Evolutionary conservation across 768 basidiomycete genomes (phyloP).

Genomic region (Lentinula detonsa): DNA sequence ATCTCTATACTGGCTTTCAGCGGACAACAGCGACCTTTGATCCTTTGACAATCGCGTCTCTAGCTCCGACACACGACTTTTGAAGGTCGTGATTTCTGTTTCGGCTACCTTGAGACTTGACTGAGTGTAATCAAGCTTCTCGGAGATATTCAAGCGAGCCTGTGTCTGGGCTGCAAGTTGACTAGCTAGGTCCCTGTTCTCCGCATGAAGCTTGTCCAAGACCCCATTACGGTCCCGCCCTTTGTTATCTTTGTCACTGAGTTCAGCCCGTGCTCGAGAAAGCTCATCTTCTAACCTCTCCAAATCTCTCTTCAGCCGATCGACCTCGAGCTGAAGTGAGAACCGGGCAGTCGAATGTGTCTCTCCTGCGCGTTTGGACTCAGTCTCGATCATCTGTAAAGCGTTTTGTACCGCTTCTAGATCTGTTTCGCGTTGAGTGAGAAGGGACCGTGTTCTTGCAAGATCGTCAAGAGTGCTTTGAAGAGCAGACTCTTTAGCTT

Average conservation of each 20-base stretch:
- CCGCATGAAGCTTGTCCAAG: slow-evolving; percentile 71
- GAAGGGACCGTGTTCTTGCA: slow-evolving; percentile 52
- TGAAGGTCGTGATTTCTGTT: slow-evolving; percentile 53
- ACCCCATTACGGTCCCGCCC: slow-evolving; percentile 64
- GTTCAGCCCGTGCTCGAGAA: slow-evolving; percentile 59
- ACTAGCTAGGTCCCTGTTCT: slow-evolving; percentile 73
- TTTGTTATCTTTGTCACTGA: slow-evolving; percentile 60
- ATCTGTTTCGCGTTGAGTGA: slow-evolving; percentile 72
- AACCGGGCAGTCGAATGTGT: slow-evolving; percentile 77
- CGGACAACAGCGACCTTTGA: slow-evolving; percentile 60
- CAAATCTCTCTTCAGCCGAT: slow-evolving; percentile 79
- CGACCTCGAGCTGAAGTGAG: slow-evolving; percentile 86
- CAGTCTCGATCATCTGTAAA: slow-evolving; percentile 65
- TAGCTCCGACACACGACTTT: slow-evolving; percentile 61
- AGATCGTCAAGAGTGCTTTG: slow-evolving; percentile 60
- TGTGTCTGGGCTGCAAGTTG: slow-evolving; percentile 85
- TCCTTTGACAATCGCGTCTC: slow-evolving; percentile 81
- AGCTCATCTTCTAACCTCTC: slow-evolving; percentile 78
- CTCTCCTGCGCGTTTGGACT: slow-evolving; percentile 78
- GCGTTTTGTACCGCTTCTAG: slow-evolving; percentile 66
- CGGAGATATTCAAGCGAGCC: slow-evolving; percentile 76
- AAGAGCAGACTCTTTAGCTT: slow-evolving; percentile 65
- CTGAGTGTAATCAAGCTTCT: slow-evolving; percentile 79
- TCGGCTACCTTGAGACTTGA: slow-evolving; percentile 61
- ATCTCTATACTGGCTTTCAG: slow-evolving; percentile 82